These are phyloP conservation scores for Zymoseptoria crescenta DNA, from an alignment of 2,329 filamentous ascomycete genomes.

Conservation along the genomic window DNA sequence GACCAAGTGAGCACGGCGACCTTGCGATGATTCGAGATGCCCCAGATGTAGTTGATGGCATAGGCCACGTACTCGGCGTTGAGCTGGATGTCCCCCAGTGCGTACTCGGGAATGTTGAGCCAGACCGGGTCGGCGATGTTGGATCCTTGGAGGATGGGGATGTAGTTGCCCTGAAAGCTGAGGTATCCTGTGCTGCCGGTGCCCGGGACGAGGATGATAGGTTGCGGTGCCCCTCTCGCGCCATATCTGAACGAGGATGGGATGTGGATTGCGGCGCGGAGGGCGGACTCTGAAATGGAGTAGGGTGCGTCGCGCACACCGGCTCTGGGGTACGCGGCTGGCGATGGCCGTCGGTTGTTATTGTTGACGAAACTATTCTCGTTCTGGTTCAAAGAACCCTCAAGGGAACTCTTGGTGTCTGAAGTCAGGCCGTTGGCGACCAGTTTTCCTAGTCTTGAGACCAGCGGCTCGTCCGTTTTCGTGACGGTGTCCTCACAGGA, in stretches of 20 bases:
- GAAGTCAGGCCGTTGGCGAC: conserved; percentile 25
- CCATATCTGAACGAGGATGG: conserved; percentile 42
- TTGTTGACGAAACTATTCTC: conserved; percentile 21
- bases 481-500: neutral
- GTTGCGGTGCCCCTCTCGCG: conserved; percentile 28
- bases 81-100: conserved; percentile 42
- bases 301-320: conserved; percentile 41
- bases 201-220: conserved; percentile 47
- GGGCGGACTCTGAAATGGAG: conserved; percentile 36
- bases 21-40: conserved; percentile 31
- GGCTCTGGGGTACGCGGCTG: conserved; percentile 32
- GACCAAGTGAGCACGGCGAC: conserved; percentile 45
- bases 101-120: conserved; percentile 45
- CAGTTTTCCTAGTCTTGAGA: conserved; percentile 19
- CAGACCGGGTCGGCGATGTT: conserved; percentile 45
- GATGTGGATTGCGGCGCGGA: conserved; percentile 46
- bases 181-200: conserved; percentile 41
- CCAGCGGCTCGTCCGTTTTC: conserved; percentile 20
- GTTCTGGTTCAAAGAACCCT: conserved; percentile 8
- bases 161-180: conserved; percentile 41
- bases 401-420: conserved; percentile 1
- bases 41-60: conserved; percentile 48
- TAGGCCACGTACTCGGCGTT: conserved; percentile 51
- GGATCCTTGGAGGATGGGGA: conserved; percentile 38
- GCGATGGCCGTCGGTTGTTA: conserved; percentile 16